Evolutionary conservation across 306 rosid species (phyloP).

Genomic region (Cucurbita pepo): DNA sequence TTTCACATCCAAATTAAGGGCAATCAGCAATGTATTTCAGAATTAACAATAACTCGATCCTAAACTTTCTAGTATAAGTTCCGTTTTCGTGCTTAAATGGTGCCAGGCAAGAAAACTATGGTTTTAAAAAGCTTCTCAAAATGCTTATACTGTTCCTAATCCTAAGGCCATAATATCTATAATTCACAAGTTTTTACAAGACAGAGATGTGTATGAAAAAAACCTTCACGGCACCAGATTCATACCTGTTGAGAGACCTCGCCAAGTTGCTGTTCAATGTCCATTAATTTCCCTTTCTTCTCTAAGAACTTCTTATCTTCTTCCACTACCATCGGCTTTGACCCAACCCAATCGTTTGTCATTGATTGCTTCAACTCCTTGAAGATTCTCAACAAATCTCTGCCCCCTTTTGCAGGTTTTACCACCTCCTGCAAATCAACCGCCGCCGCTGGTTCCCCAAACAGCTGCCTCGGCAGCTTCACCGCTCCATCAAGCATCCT

Average conservation of each 20-base stretch:
- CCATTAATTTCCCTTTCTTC: slow-evolving; percentile 51
- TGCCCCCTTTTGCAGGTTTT: slow-evolving; percentile 22
- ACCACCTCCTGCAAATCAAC: slow-evolving; percentile 11
- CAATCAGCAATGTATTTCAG: background rate
- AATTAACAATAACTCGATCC: background rate
- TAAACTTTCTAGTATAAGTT: background rate
- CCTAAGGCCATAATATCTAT: background rate
- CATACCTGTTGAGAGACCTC: slow-evolving; percentile 71
- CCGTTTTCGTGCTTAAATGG: no score
- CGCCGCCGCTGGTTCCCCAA: slow-evolving; percentile 3
- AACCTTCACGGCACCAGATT: background rate
- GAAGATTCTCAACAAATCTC: slow-evolving; percentile 26
- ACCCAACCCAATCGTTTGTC: slow-evolving; percentile 77
- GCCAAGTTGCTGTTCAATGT: slow-evolving; percentile 63
- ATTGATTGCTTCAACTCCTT: slow-evolving; percentile 78
- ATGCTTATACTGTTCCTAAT: background rate
- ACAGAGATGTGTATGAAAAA: background rate
- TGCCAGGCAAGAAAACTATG: background rate
- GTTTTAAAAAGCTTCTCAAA: background rate
- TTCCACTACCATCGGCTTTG: slow-evolving; percentile 60
- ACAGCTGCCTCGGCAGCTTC: slow-evolving; percentile 20
- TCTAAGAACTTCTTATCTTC: slow-evolving; percentile 85
- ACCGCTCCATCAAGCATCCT: slow-evolving; percentile 23
- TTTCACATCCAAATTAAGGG: background rate
- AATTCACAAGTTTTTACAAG: background rate